Base-by-base conservation (phyloP, 116 monocot genomes). In the Papilionanthe hybrid region DNA sequence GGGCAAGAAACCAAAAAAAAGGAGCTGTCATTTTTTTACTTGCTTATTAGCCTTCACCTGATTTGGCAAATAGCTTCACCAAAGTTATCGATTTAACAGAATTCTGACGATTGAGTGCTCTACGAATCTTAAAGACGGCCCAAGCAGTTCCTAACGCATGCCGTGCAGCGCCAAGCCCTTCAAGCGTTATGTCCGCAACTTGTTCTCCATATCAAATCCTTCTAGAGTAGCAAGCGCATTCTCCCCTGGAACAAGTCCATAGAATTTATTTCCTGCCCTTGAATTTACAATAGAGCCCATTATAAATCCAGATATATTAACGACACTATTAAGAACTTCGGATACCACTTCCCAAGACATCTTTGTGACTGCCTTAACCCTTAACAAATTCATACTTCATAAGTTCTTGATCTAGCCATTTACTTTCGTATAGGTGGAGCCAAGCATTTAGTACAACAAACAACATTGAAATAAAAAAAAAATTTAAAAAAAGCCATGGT, bases 91-190 rank as follows among this genome's bases (percentile, higher is more conserved):
- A 86, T 28, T 87, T 90, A 15, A 92, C 25, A 9, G 80, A 20
- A 75, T 86, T 89, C 87, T 92, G 92, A 0, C 93, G 96, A 66
- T 96, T 83, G 3, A 96, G 66, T 4, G 92, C 92, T 71, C 89
- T 88, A 66, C 93, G 81, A 27, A 93, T 90, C 84, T 93, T 93
- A 83, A 96, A 93, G 37, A 93, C 92, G 0, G 93, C 81, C 93
- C 89, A 96, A 27, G 93, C 92, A 0, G 93, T 90, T 73, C 93
- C 96, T 0, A 89, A 32, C 17, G 93, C 93, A 84, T 92, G 93
- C 13, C 93, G 92, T 50, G 92, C 90, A 25, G 90, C 89, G 75
- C 77, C 79, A 30, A 96, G 75, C 25, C 92, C 81, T 81, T 92
- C 84, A 17, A 78, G 79, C 22, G 93, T 87, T 2, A 79, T 77